Percentiles rank a stretch among this genome's conserved stretches.
Evolutionary conservation across 1,139 yeast species (phyloP).

Genomic region (Diutina rugosa): DNA sequence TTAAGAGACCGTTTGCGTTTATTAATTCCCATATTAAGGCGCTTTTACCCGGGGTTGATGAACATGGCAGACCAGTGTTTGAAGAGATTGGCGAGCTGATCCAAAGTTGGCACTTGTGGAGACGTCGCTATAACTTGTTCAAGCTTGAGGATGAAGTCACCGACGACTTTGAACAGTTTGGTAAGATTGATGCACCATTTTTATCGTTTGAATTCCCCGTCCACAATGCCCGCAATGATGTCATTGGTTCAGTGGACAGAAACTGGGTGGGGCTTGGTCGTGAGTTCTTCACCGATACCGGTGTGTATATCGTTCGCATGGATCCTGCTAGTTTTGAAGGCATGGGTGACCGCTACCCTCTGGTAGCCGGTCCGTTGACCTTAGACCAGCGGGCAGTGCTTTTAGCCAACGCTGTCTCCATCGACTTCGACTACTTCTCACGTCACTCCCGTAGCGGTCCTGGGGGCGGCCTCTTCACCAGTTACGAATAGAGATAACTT

Average conservation of each 20-base stretch:
- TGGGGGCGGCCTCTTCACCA: background rate
- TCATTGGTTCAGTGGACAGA: slow-evolving; percentile 71
- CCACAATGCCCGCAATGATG: slow-evolving; percentile 38
- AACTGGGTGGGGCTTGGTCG: slow-evolving; percentile 94
- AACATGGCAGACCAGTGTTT: slow-evolving; percentile 19
- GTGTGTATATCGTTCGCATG: slow-evolving; percentile 78
- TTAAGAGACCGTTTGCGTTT: slow-evolving; percentile 70
- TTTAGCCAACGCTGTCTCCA: slow-evolving; percentile 77
- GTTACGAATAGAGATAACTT: background rate
- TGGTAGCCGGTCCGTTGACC: slow-evolving; percentile 36
- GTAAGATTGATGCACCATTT: slow-evolving; percentile 77
- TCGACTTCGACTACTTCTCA: slow-evolving; percentile 91
- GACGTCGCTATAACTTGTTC: slow-evolving; percentile 75
- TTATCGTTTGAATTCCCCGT: slow-evolving; percentile 81
- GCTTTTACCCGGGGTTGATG: slow-evolving; percentile 41
- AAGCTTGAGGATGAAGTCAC: slow-evolving; percentile 32
- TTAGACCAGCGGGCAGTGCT: slow-evolving; percentile 78
- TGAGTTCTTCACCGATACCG: slow-evolving; percentile 88
- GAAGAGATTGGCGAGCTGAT: slow-evolving; percentile 72
- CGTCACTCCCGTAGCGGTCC: slow-evolving; percentile 41
- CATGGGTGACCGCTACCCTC: slow-evolving; percentile 26
- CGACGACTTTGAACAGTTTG: slow-evolving; percentile 52
- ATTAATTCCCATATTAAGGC: slow-evolving; percentile 82
- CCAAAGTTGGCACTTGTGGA: slow-evolving; percentile 92
- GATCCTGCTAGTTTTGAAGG: slow-evolving; percentile 55